These are phyloP conservation scores for Volvox carteri DNA, from an alignment of 163 green algal genomes.

Conservation along the genomic window DNA sequence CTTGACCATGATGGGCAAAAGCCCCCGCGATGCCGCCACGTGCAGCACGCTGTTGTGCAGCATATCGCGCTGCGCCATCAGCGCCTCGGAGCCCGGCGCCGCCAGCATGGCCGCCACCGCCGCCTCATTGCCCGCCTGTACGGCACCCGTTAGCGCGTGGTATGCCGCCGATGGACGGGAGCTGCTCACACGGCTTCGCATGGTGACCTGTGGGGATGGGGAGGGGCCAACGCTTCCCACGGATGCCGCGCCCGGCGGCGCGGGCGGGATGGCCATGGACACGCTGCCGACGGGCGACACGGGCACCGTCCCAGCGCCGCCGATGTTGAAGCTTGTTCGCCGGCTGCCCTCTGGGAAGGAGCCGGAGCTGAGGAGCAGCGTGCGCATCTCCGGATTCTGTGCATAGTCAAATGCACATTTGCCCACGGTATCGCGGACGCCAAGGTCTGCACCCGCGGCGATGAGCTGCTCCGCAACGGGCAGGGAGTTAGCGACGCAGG, in stretches of 20 bases:
- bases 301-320: not conserved
- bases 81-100: conserved; percentile 11
- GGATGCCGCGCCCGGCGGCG: not conserved
- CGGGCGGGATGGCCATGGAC: not conserved
- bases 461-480: conserved; percentile 29
- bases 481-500: conserved; percentile 20
- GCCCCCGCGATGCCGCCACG: conserved; percentile 20
- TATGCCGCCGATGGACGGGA: conserved; percentile 38
- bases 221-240: not conserved
- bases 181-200: not conserved
- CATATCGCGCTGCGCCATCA: conserved; percentile 50
- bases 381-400: conserved; percentile 36
- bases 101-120: conserved; percentile 30
- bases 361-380: conserved; percentile 10
- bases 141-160: conserved; percentile 21
- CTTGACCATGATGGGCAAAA: conserved; percentile 39
- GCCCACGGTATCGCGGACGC: conserved; percentile 5
- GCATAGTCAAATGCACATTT: conserved; percentile 43
- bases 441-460: conserved; percentile 14
- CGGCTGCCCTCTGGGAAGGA: conserved; percentile 1
- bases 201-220: not conserved
- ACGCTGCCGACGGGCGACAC: not conserved
- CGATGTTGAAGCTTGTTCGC: conserved; percentile 12
- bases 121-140: conserved; percentile 34
- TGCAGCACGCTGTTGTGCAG: conserved; percentile 52